Base-by-base conservation (phyloP, 2,329 filamentous ascomycete genomes). In the Diaporthe ampelina region DNA sequence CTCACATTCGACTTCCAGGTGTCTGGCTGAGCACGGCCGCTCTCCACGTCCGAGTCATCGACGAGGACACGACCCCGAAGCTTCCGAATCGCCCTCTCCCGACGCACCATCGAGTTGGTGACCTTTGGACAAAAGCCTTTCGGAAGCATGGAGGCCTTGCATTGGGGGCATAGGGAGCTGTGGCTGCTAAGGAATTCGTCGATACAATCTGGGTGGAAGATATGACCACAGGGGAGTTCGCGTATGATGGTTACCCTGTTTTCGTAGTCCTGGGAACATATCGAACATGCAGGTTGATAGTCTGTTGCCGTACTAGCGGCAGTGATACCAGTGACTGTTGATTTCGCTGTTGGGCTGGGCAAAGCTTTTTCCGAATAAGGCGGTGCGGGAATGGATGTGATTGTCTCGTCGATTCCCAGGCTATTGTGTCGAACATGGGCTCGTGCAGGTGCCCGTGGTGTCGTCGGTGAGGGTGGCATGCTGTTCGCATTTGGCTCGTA, bases 151-250 rank as follows among this genome's bases (percentile, higher is more conserved):
- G 90, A 94, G 75, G 92, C 90, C 82, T 98, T 98, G 86, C 97
- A 99, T 78, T 97, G 87, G 0, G 97, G 96, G 80, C 97, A 99
- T 2, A 98, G 87, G 24, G 94, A 97, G 80, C 94, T 97, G 80
- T 93, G 93, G 72, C 91, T 88, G 57, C 89, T 88, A 17, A 98
- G 86, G 79, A 97, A 98, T 29, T 92, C 90, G 80, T 98, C 95
- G 77, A 98, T 95, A 80, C 97, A 99, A 77, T 94, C 93, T 0
- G 94, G 93, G 78, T 99, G 96, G 83, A 95, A 99, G 73, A 98
- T 96, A 81, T 99, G 97, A 0, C 93, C 92, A 79, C 97, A 99
- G 0, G 94, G 91, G 3, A 98, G 87, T 83, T 98, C 94, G 72
- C 95, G 93, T 72, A 98, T 95, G 26, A 91, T 89, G 0, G 94